Evolutionary conservation across 371 early-diverging fungal genomes (phyloP), one percentile per base, ranked within the genome.

Genomic region (Chytridiales sp.): DNA sequence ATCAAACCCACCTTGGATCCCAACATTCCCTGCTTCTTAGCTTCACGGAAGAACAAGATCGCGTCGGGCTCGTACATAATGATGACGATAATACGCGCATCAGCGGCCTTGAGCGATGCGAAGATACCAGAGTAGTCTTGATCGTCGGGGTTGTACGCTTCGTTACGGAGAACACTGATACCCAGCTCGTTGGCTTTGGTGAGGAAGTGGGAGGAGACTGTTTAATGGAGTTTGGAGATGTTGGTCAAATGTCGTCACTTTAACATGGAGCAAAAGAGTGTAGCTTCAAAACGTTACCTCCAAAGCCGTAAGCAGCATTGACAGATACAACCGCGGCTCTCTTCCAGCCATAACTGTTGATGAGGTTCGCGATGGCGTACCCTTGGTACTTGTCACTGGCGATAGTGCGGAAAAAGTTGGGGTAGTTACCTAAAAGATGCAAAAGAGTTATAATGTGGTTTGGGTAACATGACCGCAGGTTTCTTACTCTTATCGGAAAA

Each of bases 81-180:
- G n/a, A 41, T 9, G 29, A 54, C 24, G 22, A 54, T 54, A 29
- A 54, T 30, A 4, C 54, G 39, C 19, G 54, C 54, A 42, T 54
- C 54, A 3, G 54, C 15, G 5, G 38, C 41, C 4, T 19, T 4
- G 13, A 54, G 39, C 8, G 54, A 54, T 15, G 29, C 3, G 9
- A 54, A 9, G 17, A 41, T 39, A 13, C 38, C 41, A 15, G n/a
- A 5, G 41, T 24, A 54, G 54, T 41, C 35, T 26, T 5, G 24
- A 24, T 54, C 54, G 39, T 21, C 42, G 19, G 54, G 42, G 42
- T 38, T 54, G 42, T 40, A 54, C 5, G 54, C 54, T 27, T 54
- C 54, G 41, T 54, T 54, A 6, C 54, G 54, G 17, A 54, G 54
- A 21, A 54, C 42, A 24, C 41, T 54, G 41, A 54, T 54, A n/a